Evolutionary conservation across 306 rosid genomes (phyloP).

Genomic region (Prunus salicina): DNA sequence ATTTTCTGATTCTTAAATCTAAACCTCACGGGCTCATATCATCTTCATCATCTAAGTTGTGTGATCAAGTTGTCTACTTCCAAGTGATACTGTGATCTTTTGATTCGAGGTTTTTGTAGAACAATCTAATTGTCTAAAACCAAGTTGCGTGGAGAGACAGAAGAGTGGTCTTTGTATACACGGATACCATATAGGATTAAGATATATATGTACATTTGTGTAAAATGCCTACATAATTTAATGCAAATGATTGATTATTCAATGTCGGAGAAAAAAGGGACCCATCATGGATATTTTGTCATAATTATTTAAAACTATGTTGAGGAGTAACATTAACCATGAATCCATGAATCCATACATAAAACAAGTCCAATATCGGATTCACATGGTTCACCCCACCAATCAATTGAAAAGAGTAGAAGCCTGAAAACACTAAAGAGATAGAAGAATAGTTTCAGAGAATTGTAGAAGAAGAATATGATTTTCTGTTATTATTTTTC

Average conservation of each 20-base stretch:
- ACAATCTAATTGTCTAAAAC: neutral
- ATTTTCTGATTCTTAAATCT: neutral
- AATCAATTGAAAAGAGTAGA: neutral
- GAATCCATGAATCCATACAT: neutral
- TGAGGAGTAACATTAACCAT: neutral
- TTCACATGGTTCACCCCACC: neutral
- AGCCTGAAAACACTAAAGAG: no score
- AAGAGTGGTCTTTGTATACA: neutral
- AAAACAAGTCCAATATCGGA: neutral
- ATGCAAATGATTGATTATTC: conserved; percentile 15
- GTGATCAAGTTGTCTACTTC: neutral
- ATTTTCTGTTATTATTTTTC: no score
- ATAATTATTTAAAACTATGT: neutral
- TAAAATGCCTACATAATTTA: neutral
- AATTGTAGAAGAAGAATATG: no score
- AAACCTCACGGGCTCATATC: no score
- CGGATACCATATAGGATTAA: neutral
- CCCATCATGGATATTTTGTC: neutral
- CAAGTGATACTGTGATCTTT: neutral
- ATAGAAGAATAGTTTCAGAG: no score
- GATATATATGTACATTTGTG: neutral
- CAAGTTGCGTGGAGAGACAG: neutral
- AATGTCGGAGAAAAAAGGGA: conserved; percentile 1
- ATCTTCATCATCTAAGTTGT: neutral
- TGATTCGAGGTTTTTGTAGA: neutral